These are phyloP conservation scores for Wallacemonas collosoma DNA, from an alignment of 208 protist species.

Conservation along the genomic window DNA sequence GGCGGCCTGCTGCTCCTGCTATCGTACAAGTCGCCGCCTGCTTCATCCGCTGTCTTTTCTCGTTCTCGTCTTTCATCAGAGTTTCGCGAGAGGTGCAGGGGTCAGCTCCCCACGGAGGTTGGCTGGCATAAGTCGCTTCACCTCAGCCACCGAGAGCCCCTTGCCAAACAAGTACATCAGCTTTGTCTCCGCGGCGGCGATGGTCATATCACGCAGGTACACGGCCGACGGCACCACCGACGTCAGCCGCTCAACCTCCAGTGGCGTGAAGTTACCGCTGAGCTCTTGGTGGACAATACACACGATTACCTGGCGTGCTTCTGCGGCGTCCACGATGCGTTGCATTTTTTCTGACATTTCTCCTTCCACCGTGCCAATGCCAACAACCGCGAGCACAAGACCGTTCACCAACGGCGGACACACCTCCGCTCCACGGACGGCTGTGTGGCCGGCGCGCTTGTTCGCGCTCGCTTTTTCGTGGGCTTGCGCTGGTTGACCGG, in stretches of 20 bases:
- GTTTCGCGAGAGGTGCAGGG: constrained; percentile 19
- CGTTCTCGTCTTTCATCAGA: constrained; percentile 1
- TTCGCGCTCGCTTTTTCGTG: neutral
- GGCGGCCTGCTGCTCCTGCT: too few species aligned
- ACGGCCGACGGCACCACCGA: constrained; percentile 36
- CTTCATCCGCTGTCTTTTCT: neutral
- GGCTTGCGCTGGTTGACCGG: neutral
- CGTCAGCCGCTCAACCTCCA: constrained; percentile 39
- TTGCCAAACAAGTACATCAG: constrained; percentile 84
- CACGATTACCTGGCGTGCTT: constrained; percentile 31
- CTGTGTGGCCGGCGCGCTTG: neutral
- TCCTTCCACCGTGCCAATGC: constrained; percentile 40
- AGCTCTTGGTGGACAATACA: constrained; percentile 45
- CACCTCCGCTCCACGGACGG: neutral
- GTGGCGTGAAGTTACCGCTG: constrained; percentile 36
- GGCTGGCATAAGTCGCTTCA: constrained; percentile 40
- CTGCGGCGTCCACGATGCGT: constrained; percentile 34
- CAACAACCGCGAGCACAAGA: constrained; percentile 52
- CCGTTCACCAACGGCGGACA: constrained; percentile 40
- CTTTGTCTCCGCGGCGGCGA: constrained; percentile 62
- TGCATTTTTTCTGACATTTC: constrained; percentile 30
- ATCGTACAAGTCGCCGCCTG: too few species aligned
- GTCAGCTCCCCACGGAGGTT: constrained; percentile 76
- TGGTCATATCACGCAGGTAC: constrained; percentile 62
- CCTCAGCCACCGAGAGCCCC: constrained; percentile 32